Evolutionary conservation across 164 flowering plant genomes (phyloP).

Genomic region (Hamamelis virginiana): DNA sequence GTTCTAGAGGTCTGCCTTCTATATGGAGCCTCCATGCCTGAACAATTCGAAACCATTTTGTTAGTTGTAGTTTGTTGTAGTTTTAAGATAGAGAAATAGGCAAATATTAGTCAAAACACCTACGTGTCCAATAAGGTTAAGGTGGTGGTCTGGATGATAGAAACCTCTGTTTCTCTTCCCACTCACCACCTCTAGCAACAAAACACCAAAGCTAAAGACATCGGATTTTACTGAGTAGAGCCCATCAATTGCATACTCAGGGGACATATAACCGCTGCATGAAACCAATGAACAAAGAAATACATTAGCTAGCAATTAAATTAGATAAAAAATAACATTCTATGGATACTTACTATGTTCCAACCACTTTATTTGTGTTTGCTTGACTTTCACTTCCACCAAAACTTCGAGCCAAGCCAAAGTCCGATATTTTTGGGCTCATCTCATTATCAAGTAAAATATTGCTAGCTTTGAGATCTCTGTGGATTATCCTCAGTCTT

Average conservation of each 20-base stretch:
- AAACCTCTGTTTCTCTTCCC: constrained; percentile 19
- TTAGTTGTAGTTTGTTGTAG: not conserved
- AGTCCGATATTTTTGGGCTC: not conserved
- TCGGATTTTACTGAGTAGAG: constrained; percentile 25
- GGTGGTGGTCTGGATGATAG: constrained; percentile 10
- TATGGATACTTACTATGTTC: too few relatives aligned
- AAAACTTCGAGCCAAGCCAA: not conserved
- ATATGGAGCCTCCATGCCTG: not conserved
- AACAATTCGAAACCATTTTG: not conserved
- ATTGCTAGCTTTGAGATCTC: not conserved
- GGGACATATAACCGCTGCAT: not conserved
- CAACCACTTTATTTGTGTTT: too few relatives aligned
- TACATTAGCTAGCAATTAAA: not conserved
- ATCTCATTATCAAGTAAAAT: not conserved
- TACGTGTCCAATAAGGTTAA: constrained; percentile 7
- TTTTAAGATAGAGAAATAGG: not conserved
- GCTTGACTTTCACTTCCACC: not conserved
- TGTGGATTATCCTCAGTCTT: not conserved
- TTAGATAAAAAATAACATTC: not conserved
- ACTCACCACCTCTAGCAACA: too few relatives aligned
- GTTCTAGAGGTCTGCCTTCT: not conserved
- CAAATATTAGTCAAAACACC: not conserved
- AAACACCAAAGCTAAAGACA: constrained; percentile 25
- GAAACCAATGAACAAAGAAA: not conserved
- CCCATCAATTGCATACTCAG: not conserved